Evolutionary conservation across 306 rosid genomes (phyloP).

Genomic region (Hippophae tibetana): DNA sequence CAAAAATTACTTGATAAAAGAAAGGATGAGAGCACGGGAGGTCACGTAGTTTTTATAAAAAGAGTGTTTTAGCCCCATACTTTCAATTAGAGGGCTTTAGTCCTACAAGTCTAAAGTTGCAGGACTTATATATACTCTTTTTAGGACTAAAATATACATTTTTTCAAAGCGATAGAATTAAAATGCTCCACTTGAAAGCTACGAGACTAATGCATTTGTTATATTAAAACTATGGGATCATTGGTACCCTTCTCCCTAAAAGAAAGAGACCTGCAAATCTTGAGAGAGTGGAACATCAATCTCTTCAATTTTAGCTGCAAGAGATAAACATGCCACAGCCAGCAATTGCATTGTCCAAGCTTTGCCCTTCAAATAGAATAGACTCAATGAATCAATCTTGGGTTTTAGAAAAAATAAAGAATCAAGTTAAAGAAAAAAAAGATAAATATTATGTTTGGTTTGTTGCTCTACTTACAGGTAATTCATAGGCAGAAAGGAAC

Average conservation of each 20-base stretch:
- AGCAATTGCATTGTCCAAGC: conserved; percentile 91
- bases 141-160: no score
- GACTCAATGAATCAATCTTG: conserved; percentile 2
- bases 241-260: not conserved
- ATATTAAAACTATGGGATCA: no score
- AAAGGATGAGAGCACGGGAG: not conserved
- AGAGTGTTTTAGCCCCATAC: not conserved
- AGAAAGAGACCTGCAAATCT: conserved; percentile 64
- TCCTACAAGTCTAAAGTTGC: no score
- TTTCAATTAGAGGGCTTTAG: not conserved
- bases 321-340: conserved; percentile 82
- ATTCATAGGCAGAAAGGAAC: conserved; percentile 68
- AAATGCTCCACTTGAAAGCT: no score
- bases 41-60: not conserved
- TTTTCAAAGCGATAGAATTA: no score
- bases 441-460: conserved; percentile 2
- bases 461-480: conserved; percentile 63
- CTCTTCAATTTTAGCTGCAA: conserved; percentile 91
- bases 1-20: not conserved
- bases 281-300: conserved; percentile 54
- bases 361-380: conserved; percentile 36
- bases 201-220: no score
- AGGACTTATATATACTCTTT: no score
- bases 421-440: conserved; percentile 2
- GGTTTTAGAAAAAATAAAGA: not conserved